Base-by-base conservation (phyloP, 305 asterid species). In the Caryopteris hybrid region DNA sequence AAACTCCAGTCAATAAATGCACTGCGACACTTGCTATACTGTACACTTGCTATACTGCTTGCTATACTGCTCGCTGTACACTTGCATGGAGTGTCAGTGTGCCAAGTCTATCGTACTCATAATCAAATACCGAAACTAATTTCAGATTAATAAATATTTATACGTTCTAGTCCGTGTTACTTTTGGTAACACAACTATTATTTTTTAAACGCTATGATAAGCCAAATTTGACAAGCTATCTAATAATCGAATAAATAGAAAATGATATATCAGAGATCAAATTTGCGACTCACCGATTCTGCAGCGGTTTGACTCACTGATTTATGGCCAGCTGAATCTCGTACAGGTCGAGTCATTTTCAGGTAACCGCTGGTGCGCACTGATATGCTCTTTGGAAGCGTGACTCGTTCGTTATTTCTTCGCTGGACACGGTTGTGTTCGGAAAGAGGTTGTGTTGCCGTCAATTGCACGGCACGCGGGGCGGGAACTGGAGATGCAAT, bases 361-460 rank as follows among this genome's bases (percentile, higher is more conserved):
- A 77, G 76, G 66, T 83, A 83, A 71, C 84, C 91, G 27, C 82
- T 80, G 2, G 95, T 79, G n/a, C 92, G 80, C 62, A 84, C 90
- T 13, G 92, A 84, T 69, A 85, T 83, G 76, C 92, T 88, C 83
- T 85, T 85, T 17, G 95, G 95, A 53, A 85, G 75, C 63, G 84
- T 29, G 38, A 80, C 75, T 68, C 84, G 62, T 25, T 83, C 90
- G 2, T 54, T 39, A 17, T 58, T 61, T 70, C 78, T 79, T 58
- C 81, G 70, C 41, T 78, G 85, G 8, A 74, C 66, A 13, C 78
- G 80, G 63, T 72, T 81, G 36, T 50, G 74, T 6, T 82, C 87
- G 13, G 74, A n/a, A 22, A 69, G 75, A 45, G 83, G 80, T 20
- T 73, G 79, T 54, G 71, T 45, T 50, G 75, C 11, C 16, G 71